These are phyloP conservation scores for Choiromyces venosus DNA, from an alignment of 495 filamentous ascomycete genomes.

Conservation along the genomic window DNA sequence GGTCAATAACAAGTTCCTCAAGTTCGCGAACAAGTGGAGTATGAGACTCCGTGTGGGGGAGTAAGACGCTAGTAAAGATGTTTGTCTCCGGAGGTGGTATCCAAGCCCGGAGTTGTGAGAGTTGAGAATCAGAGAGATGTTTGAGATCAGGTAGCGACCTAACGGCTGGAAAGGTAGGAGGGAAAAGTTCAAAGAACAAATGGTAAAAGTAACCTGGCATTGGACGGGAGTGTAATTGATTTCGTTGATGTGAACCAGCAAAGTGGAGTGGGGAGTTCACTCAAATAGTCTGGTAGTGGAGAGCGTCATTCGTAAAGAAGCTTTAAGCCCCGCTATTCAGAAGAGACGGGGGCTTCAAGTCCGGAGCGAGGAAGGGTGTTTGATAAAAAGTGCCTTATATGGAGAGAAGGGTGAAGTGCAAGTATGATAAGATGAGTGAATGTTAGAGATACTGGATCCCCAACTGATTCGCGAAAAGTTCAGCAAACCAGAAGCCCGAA, in stretches of 20 bases:
- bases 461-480: background rate
- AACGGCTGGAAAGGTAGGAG: slow-evolving; percentile 48
- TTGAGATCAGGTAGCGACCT: slow-evolving; percentile 47
- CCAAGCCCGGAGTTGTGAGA: slow-evolving; percentile 35
- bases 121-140: slow-evolving; percentile 8
- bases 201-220: slow-evolving; percentile 91
- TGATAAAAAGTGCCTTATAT: background rate
- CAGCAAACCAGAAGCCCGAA: background rate
- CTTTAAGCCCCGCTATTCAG: background rate
- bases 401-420: background rate
- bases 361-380: background rate
- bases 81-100: slow-evolving; percentile 47
- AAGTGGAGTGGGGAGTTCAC: background rate
- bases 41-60: slow-evolving; percentile 41
- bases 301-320: background rate
- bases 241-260: background rate
- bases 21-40: background rate
- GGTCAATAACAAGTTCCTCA: background rate
- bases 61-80: slow-evolving; percentile 49
- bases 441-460: background rate
- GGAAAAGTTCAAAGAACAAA: slow-evolving; percentile 75
- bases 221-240: slow-evolving; percentile 11
- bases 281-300: background rate
- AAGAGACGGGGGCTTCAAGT: background rate
- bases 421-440: background rate